Evolutionary conservation across 176 grass and related monocot species (phyloP), one percentile per base, ranked within the genome.

Genomic region (Carex littledalei): DNA sequence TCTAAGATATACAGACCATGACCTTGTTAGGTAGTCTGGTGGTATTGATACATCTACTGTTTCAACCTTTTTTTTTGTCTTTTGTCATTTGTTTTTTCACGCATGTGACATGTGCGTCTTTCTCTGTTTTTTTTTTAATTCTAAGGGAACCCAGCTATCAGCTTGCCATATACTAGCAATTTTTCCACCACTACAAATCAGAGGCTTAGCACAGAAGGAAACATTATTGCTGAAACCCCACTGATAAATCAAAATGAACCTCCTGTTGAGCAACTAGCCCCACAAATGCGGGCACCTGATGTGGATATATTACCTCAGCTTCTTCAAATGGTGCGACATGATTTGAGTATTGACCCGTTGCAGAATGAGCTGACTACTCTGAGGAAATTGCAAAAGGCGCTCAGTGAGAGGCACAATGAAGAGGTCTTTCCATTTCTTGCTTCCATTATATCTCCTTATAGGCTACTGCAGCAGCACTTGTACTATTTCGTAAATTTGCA

Each of bases 291-390:
- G 8, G 3, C 76, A 59, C 10, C 22, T n/a, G 76, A 80, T 34
- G 18, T 12, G 35, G 78, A 14, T 63, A 62, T 62, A 81, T 9
- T 20, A 41, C 12, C 53, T 41, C 56, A 81, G 78, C 34, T 81
- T 60, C 53, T 81, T 63, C 78, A 63, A 81, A 21, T 62, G 34
- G 24, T 58, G 58, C 58, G 3, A 8, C 56, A 62, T 12, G n/a
- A 39, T 58, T 5, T 21, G 1, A 29, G 52, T 65, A 49, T 7
- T 26, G 59, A 83, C 47, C 61, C 80, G 5, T 83, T 83, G 58
- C 80, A 83, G n/a, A 67, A 83, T n/a, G 61, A 83, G 59, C 62
- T 83, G 35, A 65, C 9, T 50, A 10, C 8, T 13, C 16, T 83
- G 63, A 63, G 63, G 15, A 83, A 83, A 29, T 53, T 67, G 15